Percentiles rank a stretch among this genome's conserved stretches.
These are phyloP conservation scores for Suzukiozyma palmioleophila DNA, from an alignment of 1,139 yeast species.

Conservation along the genomic window DNA sequence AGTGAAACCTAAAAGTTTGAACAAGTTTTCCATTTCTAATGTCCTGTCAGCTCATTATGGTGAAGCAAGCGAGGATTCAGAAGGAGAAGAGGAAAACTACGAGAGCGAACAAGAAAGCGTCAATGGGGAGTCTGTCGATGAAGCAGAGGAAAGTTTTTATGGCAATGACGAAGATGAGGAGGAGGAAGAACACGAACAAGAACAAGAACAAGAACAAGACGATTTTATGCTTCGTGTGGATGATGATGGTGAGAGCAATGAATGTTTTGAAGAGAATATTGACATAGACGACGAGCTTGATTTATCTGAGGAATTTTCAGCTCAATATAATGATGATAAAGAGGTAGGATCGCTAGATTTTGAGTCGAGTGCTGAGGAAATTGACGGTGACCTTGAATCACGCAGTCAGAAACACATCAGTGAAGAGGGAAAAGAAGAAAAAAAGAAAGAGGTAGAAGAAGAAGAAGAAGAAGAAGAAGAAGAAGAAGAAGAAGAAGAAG, in stretches of 20 bases:
- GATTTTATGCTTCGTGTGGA: neutral
- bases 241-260: neutral
- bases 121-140: neutral
- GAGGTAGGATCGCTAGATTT: constrained; percentile 3
- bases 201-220: constrained; percentile 6
- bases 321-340: neutral
- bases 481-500: constrained; percentile 7
- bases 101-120: neutral
- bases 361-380: constrained; percentile 2
- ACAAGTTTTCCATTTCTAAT: neutral
- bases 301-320: neutral
- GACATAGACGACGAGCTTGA: neutral
- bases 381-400: constrained; percentile 1
- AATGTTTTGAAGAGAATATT: neutral
- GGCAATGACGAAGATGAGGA: constrained; percentile 5
- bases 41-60: neutral
- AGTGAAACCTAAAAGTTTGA: neutral
- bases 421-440: constrained; percentile 5
- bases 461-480: constrained; percentile 11
- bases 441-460: constrained; percentile 6
- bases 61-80: neutral
- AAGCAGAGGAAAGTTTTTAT: constrained; percentile 1
- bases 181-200: constrained; percentile 7
- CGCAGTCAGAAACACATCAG: neutral
- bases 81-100: neutral